Evolutionary conservation across 2,329 filamentous ascomycete species (phyloP).

Genomic region (Alternaria sp.): DNA sequence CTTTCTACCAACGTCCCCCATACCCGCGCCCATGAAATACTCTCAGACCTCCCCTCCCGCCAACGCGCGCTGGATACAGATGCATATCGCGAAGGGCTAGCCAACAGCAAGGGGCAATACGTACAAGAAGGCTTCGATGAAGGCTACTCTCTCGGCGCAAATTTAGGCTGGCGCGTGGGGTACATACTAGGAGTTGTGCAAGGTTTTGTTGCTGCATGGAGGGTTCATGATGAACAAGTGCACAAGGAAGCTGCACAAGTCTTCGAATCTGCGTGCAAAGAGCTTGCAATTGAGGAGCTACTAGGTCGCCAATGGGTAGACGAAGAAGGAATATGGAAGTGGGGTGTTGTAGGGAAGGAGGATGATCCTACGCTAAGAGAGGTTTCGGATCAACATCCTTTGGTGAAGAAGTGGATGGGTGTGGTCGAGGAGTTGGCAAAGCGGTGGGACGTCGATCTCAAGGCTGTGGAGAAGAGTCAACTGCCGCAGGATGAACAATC

Average conservation of each 20-base stretch:
- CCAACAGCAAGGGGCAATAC: constrained; percentile 74
- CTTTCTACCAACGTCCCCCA: constrained; percentile 17
- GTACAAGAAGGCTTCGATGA: constrained; percentile 92
- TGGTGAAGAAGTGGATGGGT: constrained; percentile 69
- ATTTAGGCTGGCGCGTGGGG: constrained; percentile 77
- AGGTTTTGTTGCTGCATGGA: constrained; percentile 67
- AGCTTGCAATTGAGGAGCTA: constrained; percentile 68
- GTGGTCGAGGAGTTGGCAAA: constrained; percentile 55
- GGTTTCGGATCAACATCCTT: constrained; percentile 71
- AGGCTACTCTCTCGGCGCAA: constrained; percentile 84
- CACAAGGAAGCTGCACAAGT: constrained; percentile 41
- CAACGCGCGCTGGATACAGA: constrained; percentile 80
- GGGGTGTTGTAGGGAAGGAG: constrained; percentile 57
- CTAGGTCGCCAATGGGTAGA: constrained; percentile 74
- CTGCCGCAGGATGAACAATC: constrained; percentile 46
- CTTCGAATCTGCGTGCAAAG: constrained; percentile 60
- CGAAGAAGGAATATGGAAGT: constrained; percentile 75
- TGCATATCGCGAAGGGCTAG: constrained; percentile 89
- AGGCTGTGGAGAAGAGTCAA: constrained; percentile 50
- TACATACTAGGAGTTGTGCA: constrained; percentile 80
- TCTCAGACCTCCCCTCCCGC: constrained; percentile 77
- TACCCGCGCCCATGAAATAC: constrained; percentile 53
- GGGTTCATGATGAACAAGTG: constrained; percentile 35
- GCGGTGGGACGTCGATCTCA: constrained; percentile 53
- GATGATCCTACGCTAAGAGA: constrained; percentile 50